Evolutionary conservation across 2,329 filamentous ascomycete species (phyloP).

Genomic region (Alternaria arborescens): DNA sequence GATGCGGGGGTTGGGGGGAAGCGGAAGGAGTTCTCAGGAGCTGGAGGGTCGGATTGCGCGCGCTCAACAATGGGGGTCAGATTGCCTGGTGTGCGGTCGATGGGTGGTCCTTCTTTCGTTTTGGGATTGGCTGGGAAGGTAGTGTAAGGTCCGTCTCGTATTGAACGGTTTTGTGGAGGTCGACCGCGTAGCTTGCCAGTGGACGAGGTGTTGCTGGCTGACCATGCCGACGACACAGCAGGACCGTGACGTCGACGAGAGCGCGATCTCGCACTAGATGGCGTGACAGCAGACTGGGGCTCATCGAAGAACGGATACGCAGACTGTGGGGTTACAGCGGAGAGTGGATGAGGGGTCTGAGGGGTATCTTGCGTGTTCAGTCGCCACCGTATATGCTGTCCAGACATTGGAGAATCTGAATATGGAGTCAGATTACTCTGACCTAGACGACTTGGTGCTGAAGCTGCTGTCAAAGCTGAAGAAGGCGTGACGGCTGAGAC

Average conservation of each 20-base stretch:
- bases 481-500: slow-evolving; percentile 51
- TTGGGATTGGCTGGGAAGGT: slow-evolving; percentile 71
- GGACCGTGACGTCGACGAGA: slow-evolving; percentile 76
- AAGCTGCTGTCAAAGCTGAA: slow-evolving; percentile 46
- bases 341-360: slow-evolving; percentile 76
- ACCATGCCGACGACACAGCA: slow-evolving; percentile 91
- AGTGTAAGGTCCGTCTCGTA: slow-evolving; percentile 72
- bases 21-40: slow-evolving; percentile 46
- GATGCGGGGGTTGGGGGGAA: slow-evolving; percentile 53
- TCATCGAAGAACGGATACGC: slow-evolving; percentile 63
- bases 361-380: slow-evolving; percentile 69
- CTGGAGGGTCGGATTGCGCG: slow-evolving; percentile 52
- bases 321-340: slow-evolving; percentile 75
- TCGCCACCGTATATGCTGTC: slow-evolving; percentile 58
- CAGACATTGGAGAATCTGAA: slow-evolving; percentile 54
- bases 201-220: slow-evolving; percentile 67
- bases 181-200: slow-evolving; percentile 79
- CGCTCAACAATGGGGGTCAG: slow-evolving; percentile 56
- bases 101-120: slow-evolving; percentile 58
- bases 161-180: slow-evolving; percentile 76
- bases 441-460: slow-evolving; percentile 46
- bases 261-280: slow-evolving; percentile 62
- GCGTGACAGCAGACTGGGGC: slow-evolving; percentile 77
- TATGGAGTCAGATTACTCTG: slow-evolving; percentile 51
- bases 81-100: slow-evolving; percentile 54